A percentile compares a stretch with the other conserved stretches of the same genome.
These are phyloP conservation scores for Rhodotorula diobovata DNA, from an alignment of 768 basidiomycete genomes.

Conservation along the genomic window DNA sequence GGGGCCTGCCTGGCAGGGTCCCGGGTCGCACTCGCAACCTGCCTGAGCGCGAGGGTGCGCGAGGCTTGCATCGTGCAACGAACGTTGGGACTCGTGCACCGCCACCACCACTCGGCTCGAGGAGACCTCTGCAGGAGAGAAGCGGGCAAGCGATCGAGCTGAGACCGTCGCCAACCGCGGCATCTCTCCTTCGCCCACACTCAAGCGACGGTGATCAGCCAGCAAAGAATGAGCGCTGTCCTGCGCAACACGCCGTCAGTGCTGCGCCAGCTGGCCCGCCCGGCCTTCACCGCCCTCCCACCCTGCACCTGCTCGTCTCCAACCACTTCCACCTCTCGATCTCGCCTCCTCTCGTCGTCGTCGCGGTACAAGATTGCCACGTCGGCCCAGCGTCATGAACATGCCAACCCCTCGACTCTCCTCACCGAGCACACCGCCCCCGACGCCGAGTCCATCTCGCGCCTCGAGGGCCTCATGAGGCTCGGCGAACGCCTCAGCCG, in stretches of 20 bases:
- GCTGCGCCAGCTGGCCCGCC: neutral
- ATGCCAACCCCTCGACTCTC: neutral
- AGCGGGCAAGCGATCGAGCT: too few species aligned
- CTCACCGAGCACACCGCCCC: constrained; percentile 16
- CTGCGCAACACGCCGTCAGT: neutral
- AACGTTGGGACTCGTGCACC: too few species aligned
- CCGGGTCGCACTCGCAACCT: too few species aligned
- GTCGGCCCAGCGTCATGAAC: neutral
- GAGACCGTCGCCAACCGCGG: too few species aligned
- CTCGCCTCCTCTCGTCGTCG: neutral
- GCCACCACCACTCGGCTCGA: too few species aligned
- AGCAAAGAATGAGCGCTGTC: neutral
- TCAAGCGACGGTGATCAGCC: too few species aligned
- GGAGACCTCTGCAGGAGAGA: too few species aligned
- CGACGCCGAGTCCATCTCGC: neutral
- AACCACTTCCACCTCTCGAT: neutral
- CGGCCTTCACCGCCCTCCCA: neutral
- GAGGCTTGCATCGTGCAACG: too few species aligned
- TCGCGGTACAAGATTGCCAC: neutral
- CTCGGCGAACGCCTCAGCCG: neutral
- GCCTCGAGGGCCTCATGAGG: constrained; percentile 15
- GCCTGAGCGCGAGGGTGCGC: too few species aligned
- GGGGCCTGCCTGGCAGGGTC: too few species aligned
- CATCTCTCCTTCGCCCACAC: too few species aligned
- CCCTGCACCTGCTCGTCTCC: neutral